Percentiles rank a stretch among this genome's conserved stretches.
phyloP scores from a whole-genome alignment of 305 asterid species.

The Salvia sclarea region DNA sequence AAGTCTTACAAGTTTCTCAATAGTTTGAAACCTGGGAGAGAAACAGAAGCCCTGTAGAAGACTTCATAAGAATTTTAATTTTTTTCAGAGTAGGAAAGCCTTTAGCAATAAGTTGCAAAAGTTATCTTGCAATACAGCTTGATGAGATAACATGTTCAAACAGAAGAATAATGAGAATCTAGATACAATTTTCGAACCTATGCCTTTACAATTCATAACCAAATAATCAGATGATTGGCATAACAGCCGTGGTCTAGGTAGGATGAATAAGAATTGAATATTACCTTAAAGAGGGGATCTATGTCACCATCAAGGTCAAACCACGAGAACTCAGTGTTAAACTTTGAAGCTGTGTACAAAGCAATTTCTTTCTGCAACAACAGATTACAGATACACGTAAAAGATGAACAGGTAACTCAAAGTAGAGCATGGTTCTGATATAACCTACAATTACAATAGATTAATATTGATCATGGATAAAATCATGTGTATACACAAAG shows the following conservation, averaged over 20 bases:
- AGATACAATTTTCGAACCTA: not conserved
- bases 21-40: not conserved
- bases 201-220: not conserved
- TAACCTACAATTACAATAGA: not conserved
- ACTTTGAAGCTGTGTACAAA: constrained; percentile 89
- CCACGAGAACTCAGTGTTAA: constrained; percentile 94
- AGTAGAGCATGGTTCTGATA: not conserved
- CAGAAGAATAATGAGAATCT: not conserved
- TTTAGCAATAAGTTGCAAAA: not conserved
- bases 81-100: not conserved
- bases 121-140: constrained; percentile 12
- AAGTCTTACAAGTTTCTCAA: not conserved
- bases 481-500: not conserved
- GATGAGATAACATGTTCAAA: constrained; percentile 2
- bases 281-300: constrained; percentile 98
- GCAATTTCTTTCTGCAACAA: constrained; percentile 97
- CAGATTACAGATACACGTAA: constrained; percentile 18
- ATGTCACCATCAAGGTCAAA: constrained; percentile 98
- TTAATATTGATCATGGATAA: not conserved
- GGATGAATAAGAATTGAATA: constrained; percentile 25
- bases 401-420: not conserved
- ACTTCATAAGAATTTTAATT: not conserved
- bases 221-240: constrained; percentile 6
- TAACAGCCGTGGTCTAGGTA: constrained; percentile 1
- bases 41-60: not conserved